These are phyloP conservation scores for Nakazawaea wyomingensis DNA, from an alignment of 805 yeast species.

Conservation along the genomic window DNA sequence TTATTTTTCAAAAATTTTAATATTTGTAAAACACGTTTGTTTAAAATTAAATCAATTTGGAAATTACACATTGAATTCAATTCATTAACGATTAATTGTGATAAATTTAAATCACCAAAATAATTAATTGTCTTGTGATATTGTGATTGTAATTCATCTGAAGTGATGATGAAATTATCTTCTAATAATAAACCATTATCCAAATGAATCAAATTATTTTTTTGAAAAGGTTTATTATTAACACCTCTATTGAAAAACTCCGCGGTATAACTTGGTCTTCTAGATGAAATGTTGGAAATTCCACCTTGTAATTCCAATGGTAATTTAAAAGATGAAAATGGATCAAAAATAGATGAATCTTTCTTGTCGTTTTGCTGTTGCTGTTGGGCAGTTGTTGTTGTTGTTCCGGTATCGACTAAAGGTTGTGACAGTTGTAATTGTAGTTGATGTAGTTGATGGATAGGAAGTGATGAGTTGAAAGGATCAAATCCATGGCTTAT, in stretches of 20 bases:
- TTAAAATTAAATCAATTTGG: conserved; percentile 3
- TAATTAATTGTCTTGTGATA: conserved; percentile 47
- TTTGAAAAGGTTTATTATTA: conserved; percentile 4
- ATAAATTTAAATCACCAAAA: conserved; percentile 42
- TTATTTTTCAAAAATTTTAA: conserved; percentile 36
- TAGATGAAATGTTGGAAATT: conserved; percentile 51
- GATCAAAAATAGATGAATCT: conserved; percentile 8
- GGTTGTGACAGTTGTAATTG: not conserved
- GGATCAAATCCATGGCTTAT: conserved; percentile 10
- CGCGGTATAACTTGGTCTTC: conserved; percentile 74
- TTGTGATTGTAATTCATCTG: conserved; percentile 46
- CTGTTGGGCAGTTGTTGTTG: conserved; percentile 14
- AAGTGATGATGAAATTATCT: conserved; percentile 53
- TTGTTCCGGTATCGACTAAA: not conserved
- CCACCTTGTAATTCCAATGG: conserved; percentile 65
- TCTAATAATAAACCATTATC: conserved; percentile 62
- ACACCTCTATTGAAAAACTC: conserved; percentile 42
- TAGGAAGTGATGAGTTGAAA: conserved; percentile 6
- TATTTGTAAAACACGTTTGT: conserved; percentile 24
- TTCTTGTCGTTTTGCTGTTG: conserved; percentile 12
- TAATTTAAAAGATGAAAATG: conserved; percentile 33
- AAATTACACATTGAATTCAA: conserved; percentile 25
- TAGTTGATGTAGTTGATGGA: conserved; percentile 6
- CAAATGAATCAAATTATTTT: conserved; percentile 25
- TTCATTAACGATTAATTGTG: conserved; percentile 32